Evolutionary conservation across 345 rosid species (phyloP), one percentile per base, ranked within the genome.

Genomic region (Moringa oleifera): DNA sequence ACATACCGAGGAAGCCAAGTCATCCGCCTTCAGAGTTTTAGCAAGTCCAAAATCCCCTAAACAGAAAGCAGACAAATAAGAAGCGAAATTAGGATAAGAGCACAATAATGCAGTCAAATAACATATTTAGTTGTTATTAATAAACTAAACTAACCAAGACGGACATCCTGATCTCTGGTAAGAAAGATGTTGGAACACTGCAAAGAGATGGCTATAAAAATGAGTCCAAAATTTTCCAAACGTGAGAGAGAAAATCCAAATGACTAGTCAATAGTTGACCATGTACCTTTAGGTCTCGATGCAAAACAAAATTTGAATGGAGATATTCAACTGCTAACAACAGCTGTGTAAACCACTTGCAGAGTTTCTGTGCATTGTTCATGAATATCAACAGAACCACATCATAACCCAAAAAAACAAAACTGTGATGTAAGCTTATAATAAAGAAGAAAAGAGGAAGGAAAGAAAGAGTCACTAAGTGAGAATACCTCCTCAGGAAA

Each of bases 131-230:
- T 20, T 25, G 25, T 33, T 23, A 37, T 45, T 11, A 16, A 57
- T 25, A 59, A 68, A 72, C 54, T 10, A 59, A 75, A 72, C 89
- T 73, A 68, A 90, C 99, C 97, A 61, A 94, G 91, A 18, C 93
- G 95, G 47, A 94, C 89, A 54, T 90, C 96, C 72, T 91, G 93
- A 75, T 90, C 97, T 82, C 85, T 94, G 49, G 97, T 90, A 69
- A 94, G 97, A 73, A 94, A 94, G 75, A 94, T 94, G 57, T 90
- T 94, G 58, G 99, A 94, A 73, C 99, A 94, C 99, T 94, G 85
- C 65, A 36, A 69, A 64, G 41, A 66, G 54, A 61, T 65, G 13
- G 41, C 53, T 28, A 59, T 41, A 55, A 18, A 69, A 51, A 65
- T 82, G 61, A 84, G 81, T 62, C 60, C 71, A 70, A 51, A 69